Conservation (phyloP, 2,329 filamentous ascomycete species). For the Fusarium succisae region DNA sequence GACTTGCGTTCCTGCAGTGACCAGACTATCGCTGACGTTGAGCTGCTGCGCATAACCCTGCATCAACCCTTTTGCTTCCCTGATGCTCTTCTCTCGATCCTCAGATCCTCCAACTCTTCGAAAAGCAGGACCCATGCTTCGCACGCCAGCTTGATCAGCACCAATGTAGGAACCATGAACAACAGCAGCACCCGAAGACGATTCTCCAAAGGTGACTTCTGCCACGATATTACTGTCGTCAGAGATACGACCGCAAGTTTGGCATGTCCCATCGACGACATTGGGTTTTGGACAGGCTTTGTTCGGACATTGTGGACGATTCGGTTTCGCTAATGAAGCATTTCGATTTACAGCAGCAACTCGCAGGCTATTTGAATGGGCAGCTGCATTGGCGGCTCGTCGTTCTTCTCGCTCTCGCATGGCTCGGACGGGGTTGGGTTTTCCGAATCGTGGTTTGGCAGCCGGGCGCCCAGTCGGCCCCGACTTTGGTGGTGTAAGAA, state of each 20-base stretch:
- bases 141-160: conserved; percentile 83
- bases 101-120: conserved; percentile 66
- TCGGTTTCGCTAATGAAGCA: conserved; percentile 46
- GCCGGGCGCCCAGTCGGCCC: conserved; percentile 38
- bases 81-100: conserved; percentile 68
- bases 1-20: conserved; percentile 74
- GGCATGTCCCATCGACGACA: conserved; percentile 76
- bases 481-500: conserved; percentile 55
- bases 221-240: conserved; percentile 90
- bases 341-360: conserved; percentile 46
- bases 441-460: conserved; percentile 53
- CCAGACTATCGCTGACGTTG: conserved; percentile 67
- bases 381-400: conserved; percentile 49
- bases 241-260: conserved; percentile 84
- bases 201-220: conserved; percentile 92
- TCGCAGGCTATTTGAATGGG: conserved; percentile 37
- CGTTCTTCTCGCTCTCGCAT: conserved; percentile 62
- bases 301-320: conserved; percentile 64
- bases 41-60: conserved; percentile 70
- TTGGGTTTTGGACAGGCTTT: conserved; percentile 68
- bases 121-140: conserved; percentile 71
- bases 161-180: conserved; percentile 91
- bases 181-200: conserved; percentile 82
- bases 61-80: conserved; percentile 67
- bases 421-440: conserved; percentile 60